phyloP scores from a whole-genome alignment of 257 asterid genomes.

The Salvia hispanica region DNA sequence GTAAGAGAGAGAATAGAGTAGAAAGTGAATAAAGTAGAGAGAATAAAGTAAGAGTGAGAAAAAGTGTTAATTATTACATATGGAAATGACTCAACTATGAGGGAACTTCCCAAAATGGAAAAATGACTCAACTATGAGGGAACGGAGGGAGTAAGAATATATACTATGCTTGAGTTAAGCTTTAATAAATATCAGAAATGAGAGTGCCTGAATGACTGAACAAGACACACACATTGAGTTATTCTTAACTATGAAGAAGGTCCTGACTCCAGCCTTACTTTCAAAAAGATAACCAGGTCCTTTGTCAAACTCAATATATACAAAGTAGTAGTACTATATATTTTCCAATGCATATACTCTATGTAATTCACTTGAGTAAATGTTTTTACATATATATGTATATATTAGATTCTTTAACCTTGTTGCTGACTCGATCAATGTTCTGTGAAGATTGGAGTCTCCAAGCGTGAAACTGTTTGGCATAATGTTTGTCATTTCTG shows the following conservation, averaged over 20 bases:
- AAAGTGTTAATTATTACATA: too few relatives aligned
- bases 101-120: too few relatives aligned
- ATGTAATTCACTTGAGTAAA: not conserved
- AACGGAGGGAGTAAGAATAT: not conserved
- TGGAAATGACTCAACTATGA: too few relatives aligned
- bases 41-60: too few relatives aligned
- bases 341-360: not conserved
- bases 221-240: not conserved
- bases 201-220: not conserved
- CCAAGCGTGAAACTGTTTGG: constrained; percentile 88
- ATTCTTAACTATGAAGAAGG: not conserved
- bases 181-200: constrained; percentile 1
- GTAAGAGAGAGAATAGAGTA: too few relatives aligned
- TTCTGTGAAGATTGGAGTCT: constrained; percentile 77
- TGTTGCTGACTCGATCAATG: constrained; percentile 30
- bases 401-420: constrained; percentile 5
- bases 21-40: too few relatives aligned
- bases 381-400: not conserved
- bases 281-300: not conserved
- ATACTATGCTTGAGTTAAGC: not conserved
- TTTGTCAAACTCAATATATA: not conserved
- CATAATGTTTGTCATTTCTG: constrained; percentile 72
- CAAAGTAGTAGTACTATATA: not conserved
- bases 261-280: constrained; percentile 19
- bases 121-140: too few relatives aligned